Base-by-base conservation (phyloP, 352 stramenopile genomes). In the Globisporangium cylindrosporum region DNA sequence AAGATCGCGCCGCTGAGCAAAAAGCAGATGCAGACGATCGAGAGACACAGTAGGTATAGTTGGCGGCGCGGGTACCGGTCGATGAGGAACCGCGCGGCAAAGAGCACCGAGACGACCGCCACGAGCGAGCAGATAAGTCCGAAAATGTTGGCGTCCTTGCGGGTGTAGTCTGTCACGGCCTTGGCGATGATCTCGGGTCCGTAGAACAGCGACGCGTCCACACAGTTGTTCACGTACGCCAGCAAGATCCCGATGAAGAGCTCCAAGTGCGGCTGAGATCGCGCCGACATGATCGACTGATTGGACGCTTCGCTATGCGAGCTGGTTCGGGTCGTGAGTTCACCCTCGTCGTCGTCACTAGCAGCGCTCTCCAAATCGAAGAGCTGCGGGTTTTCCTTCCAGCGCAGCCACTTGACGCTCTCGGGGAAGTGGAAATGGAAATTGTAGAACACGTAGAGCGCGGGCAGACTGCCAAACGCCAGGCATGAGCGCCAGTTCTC, bases 201-300 rank as follows among this genome's bases (percentile, higher is more conserved):
- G 70, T 95, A 95, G 65, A 95, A 95, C n/a, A 95, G 82, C 68
- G 86, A 93, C 14, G 85, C 83, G 67, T 94, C 86, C 25, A 96
- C 84, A 61, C 84, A 96, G 71, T 96, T 96, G 74, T 96, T 94
- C 38, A 92, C 87, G 69, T 93, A 94, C 1, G 88, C 88, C 14
- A 94, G 74, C 58, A 94, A 53, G 18, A 96, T 83, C 22, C 88
- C 88, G 24, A 94, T 87, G 49, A 78, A 56, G 12, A 96, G 84
- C 61, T 93, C 84, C n/a, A 90, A 69, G 14, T 77, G 76, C 34
- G 82, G 80, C 14, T 70, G 78, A 32, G 61, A 58, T 9, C 38
- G 57, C 9, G 66, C 49, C 9, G 57, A 51, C 9, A 58, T 1
- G 38, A 38, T 38, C 38, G 60, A 22, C 20, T 60, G 22, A 7